A percentile compares a stretch with the other conserved stretches of the same genome.
These are phyloP conservation scores for Straminergon stramineum DNA, from an alignment of 225 moss, liverwort and hornwort species.

Conservation along the genomic window DNA sequence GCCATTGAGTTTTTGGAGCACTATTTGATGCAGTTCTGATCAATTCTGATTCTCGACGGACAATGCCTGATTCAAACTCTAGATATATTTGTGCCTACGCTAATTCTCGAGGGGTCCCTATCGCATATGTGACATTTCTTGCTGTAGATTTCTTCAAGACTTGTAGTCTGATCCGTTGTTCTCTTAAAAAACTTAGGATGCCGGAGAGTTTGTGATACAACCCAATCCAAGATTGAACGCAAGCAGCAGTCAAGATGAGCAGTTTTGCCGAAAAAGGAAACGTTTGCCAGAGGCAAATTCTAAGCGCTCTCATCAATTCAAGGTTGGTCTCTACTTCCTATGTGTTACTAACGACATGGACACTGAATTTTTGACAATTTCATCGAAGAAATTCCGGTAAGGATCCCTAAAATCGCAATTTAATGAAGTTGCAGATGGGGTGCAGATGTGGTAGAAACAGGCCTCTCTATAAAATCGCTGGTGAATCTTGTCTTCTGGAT, in stretches of 20 bases:
- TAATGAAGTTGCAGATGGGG: background rate
- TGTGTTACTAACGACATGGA: background rate
- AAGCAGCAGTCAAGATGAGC: slow-evolving; percentile 39
- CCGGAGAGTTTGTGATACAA: slow-evolving; percentile 67
- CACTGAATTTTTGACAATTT: background rate
- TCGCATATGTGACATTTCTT: background rate
- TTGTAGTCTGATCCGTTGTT: background rate
- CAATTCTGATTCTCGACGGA: background rate
- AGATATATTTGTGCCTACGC: background rate
- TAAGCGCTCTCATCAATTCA: slow-evolving; percentile 18
- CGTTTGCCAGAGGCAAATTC: slow-evolving; percentile 18
- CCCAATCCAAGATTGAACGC: slow-evolving; percentile 66
- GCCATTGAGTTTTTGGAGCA: background rate
- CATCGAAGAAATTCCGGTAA: background rate
- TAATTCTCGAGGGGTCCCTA: background rate
- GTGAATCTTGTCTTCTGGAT: background rate
- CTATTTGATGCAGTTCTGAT: background rate
- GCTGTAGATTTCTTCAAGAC: background rate
- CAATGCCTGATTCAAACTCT: background rate
- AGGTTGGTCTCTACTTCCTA: slow-evolving; percentile 20
- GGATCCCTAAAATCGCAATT: background rate
- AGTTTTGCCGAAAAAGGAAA: slow-evolving; percentile 28
- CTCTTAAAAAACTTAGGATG: slow-evolving; percentile 36
- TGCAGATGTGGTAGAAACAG: background rate
- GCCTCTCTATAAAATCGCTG: background rate